Percentiles rank a stretch among this genome's conserved stretches.
These are phyloP conservation scores for Ustulina deusta DNA, from an alignment of 2,329 filamentous ascomycete species.

Conservation along the genomic window DNA sequence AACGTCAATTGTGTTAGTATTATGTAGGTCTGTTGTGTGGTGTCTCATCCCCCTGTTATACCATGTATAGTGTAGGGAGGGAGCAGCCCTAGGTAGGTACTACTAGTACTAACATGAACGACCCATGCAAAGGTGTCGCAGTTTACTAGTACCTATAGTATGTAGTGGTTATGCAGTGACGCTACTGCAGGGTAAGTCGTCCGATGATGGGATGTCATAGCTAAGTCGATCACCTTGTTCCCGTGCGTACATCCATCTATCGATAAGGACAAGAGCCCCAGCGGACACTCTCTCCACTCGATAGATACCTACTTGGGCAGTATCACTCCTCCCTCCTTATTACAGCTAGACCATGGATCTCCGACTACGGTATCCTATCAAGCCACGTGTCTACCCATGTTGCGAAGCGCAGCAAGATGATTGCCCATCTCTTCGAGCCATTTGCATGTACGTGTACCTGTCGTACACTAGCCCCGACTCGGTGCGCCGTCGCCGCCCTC, in stretches of 20 bases:
- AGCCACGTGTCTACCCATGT: slow-evolving; percentile 22
- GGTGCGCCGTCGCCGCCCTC: slow-evolving; percentile 12
- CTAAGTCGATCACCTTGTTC: slow-evolving; percentile 13
- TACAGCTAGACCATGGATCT: not conserved
- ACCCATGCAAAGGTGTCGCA: slow-evolving; percentile 20
- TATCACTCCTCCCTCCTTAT: no score
- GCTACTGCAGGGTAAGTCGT: slow-evolving; percentile 22
- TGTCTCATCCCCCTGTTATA: slow-evolving; percentile 14
- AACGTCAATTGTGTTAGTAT: not conserved
- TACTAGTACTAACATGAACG: no score
- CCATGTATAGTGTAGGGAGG: no score
- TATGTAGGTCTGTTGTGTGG: not conserved
- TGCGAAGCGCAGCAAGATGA: not conserved
- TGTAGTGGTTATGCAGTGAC: not conserved
- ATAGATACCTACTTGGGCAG: no score
- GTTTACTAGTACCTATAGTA: no score
- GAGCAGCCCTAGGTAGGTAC: no score
- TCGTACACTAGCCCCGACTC: not conserved
- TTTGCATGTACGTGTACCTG: not conserved
- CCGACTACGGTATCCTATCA: slow-evolving; percentile 3
- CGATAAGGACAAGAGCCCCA: no score
- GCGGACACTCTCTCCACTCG: no score
- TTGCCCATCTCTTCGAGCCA: no score
- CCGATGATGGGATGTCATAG: slow-evolving; percentile 25
- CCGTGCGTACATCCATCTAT: not conserved